Percentiles rank a stretch among this genome's conserved stretches.
Evolutionary conservation across 2,329 filamentous ascomycete genomes (phyloP).

Genomic region (Lachnellula willkommii): DNA sequence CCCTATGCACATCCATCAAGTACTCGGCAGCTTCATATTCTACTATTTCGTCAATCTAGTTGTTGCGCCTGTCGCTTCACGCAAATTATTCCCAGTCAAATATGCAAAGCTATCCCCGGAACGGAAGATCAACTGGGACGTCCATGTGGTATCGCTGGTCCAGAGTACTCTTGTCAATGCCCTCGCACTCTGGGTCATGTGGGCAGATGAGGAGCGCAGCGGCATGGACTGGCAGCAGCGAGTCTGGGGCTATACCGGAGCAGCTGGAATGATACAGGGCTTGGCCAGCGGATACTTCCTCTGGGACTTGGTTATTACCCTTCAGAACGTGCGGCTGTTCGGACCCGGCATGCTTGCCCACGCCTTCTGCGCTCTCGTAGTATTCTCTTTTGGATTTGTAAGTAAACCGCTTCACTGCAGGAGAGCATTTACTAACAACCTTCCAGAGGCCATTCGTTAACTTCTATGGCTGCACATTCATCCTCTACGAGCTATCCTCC

Average conservation of each 20-base stretch:
- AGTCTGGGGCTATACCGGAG: conserved; percentile 73
- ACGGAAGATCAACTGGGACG: conserved; percentile 71
- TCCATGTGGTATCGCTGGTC: conserved; percentile 77
- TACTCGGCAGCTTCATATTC: conserved; percentile 58
- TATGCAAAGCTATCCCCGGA: conserved; percentile 61
- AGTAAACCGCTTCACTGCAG: conserved; percentile 33
- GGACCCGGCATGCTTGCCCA: conserved; percentile 58
- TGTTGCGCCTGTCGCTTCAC: conserved; percentile 63
- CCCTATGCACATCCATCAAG: conserved; percentile 72
- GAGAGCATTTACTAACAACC: conserved; percentile 8
- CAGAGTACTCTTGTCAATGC: conserved; percentile 68
- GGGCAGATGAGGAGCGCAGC: conserved; percentile 59
- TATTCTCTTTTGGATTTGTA: conserved; percentile 77
- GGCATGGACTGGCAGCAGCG: conserved; percentile 62
- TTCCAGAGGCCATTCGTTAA: conserved; percentile 73
- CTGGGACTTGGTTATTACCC: conserved; percentile 72
- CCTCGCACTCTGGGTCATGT: conserved; percentile 70
- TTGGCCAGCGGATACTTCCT: conserved; percentile 78
- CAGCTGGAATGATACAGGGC: conserved; percentile 66
- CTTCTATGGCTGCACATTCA: conserved; percentile 74
- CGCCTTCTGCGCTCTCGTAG: conserved; percentile 65
- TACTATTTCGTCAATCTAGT: conserved; percentile 65
- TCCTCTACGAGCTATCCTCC: conserved; percentile 81
- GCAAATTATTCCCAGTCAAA: conserved; percentile 52
- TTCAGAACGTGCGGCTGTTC: conserved; percentile 64